Conservation (phyloP, 371 early-diverging fungal species). For the Haplosporangium sp. region DNA sequence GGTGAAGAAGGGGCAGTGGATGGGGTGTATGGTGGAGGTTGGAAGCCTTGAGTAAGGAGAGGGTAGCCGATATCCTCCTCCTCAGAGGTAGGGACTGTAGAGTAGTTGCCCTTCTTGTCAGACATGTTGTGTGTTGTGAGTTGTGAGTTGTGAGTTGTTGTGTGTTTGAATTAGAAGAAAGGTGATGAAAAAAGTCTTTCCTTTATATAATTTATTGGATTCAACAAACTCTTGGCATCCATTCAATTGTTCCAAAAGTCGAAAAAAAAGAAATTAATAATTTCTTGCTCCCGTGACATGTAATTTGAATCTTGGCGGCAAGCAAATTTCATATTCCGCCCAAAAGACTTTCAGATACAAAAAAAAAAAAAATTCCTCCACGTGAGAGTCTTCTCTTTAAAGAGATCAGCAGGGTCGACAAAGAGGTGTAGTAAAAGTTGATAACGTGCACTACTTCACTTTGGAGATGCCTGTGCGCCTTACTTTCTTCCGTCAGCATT, state of each 20-base stretch:
- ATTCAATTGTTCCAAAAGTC: not conserved
- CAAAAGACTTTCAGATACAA: too few species aligned
- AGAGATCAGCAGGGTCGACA: too few species aligned
- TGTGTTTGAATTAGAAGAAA: not conserved
- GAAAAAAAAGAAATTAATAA: not conserved
- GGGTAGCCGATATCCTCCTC: conserved; percentile 6
- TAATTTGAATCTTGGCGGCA: too few species aligned
- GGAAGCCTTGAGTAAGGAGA: conserved; percentile 26
- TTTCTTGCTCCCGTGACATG: too few species aligned
- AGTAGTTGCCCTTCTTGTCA: conserved; percentile 48
- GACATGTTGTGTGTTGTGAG: conserved; percentile 13
- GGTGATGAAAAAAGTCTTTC: not conserved
- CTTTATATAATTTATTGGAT: not conserved
- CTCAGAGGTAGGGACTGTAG: conserved; percentile 20
- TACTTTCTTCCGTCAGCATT: too few species aligned
- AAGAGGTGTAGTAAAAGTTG: too few species aligned
- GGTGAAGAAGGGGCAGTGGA: conserved; percentile 48
- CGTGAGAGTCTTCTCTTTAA: too few species aligned
- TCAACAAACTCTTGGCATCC: conserved; percentile 1
- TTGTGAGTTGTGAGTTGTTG: not conserved
- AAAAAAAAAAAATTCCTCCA: too few species aligned
- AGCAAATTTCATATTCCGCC: too few species aligned
- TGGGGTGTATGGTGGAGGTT: conserved; percentile 53
- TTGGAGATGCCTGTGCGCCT: too few species aligned
- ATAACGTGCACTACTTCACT: too few species aligned